phyloP scores from a whole-genome alignment of 192 early-diverging fungal species.

The Backusella westeae region DNA sequence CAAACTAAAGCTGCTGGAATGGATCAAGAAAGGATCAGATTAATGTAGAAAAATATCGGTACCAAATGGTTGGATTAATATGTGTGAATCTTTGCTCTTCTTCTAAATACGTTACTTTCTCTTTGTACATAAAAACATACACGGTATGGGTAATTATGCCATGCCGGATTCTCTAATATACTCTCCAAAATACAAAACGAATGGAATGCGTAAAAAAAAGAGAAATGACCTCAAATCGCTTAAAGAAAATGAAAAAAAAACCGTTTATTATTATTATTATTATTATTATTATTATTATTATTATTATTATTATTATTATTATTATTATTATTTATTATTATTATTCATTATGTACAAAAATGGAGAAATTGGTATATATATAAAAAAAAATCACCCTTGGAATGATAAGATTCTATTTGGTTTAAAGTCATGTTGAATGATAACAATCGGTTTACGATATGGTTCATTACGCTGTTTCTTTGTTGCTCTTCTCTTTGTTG shows the following conservation, averaged over 20 bases:
- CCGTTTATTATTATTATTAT: neutral
- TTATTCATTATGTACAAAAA: neutral
- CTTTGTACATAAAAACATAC: too few relatives aligned
- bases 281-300: too few relatives aligned
- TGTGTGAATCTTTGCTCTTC: too few relatives aligned
- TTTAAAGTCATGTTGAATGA: conserved; percentile 12
- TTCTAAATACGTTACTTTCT: too few relatives aligned
- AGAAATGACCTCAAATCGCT: neutral
- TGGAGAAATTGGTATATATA: neutral
- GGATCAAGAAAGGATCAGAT: too few relatives aligned
- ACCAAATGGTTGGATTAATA: too few relatives aligned
- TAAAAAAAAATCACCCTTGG: neutral
- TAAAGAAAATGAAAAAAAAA: neutral
- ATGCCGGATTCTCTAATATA: too few relatives aligned
- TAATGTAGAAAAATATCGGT: too few relatives aligned
- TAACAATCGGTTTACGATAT: neutral
- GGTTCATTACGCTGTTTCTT: neutral
- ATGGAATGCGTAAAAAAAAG: neutral
- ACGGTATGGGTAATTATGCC: too few relatives aligned
- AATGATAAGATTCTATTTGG: conserved; percentile 14
- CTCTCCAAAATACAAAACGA: neutral
- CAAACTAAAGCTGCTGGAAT: too few relatives aligned
- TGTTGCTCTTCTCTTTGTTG: neutral
- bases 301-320: neutral
- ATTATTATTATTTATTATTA: too few relatives aligned